Evolutionary conservation across 1,284 basidiomycete species (phyloP).

Genomic region (Moniliella sp.): DNA sequence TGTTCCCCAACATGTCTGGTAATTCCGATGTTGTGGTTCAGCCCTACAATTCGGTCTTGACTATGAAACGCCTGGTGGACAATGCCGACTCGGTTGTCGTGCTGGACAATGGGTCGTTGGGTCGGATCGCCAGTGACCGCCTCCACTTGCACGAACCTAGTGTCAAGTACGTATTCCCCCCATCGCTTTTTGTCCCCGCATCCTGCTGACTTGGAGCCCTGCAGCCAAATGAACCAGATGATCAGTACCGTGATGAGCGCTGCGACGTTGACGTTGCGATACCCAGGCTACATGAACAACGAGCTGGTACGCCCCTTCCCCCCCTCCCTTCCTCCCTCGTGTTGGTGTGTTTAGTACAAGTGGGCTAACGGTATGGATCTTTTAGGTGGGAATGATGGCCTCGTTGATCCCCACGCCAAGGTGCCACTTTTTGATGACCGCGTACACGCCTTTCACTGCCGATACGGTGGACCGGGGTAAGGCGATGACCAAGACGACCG

Average conservation of each 20-base stretch:
- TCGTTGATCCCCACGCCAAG: conserved; percentile 93
- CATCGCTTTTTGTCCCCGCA: no score
- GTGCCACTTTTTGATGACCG: conserved; percentile 98
- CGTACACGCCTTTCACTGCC: conserved; percentile 91
- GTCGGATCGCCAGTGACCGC: conserved; percentile 72
- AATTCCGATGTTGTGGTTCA: conserved; percentile 46
- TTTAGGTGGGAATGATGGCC: conserved; percentile 79
- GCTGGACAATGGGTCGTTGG: conserved; percentile 80
- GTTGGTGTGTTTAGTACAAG: no score
- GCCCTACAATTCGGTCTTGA: conserved; percentile 86
- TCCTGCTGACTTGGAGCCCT: no score
- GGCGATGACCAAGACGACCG: conserved; percentile 31
- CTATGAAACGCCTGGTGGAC: conserved; percentile 77
- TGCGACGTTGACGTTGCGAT: conserved; percentile 84
- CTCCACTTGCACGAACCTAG: conserved; percentile 72
- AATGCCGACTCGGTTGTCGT: conserved; percentile 94
- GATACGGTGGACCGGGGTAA: conserved; percentile 40
- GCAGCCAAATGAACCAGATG: conserved; percentile 39
- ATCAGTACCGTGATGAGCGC: conserved; percentile 42
- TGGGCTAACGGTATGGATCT: no score
- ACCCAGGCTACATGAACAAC: conserved; percentile 99
- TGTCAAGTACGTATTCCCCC: conserved; percentile 82
- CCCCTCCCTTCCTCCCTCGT: no score
- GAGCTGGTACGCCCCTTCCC: conserved; percentile 41
- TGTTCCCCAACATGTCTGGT: conserved; percentile 58